Percentiles rank a stretch among this genome's conserved stretches.
These are phyloP conservation scores for Solanum neorickii DNA, from an alignment of 257 asterid genomes.

Conservation along the genomic window DNA sequence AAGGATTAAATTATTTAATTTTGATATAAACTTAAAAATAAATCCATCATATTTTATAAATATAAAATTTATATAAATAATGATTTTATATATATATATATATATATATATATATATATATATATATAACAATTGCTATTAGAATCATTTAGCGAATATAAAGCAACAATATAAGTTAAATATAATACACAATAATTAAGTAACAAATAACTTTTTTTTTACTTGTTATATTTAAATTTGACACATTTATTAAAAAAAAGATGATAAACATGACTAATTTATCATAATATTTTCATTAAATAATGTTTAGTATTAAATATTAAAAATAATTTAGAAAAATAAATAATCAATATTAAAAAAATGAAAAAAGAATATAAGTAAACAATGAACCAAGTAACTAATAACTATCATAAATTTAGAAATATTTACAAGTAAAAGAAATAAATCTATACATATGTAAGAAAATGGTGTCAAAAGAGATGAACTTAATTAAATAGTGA, in stretches of 20 bases:
- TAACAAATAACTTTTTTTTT: too few species aligned
- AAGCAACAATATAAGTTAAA: background rate
- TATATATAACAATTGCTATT: background rate
- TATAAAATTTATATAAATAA: background rate
- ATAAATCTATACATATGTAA: background rate
- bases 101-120: too few species aligned
- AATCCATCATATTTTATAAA: background rate
- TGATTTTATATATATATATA: background rate
- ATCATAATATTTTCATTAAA: too few species aligned
- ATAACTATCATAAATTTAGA: background rate
- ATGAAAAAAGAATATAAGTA: too few species aligned
- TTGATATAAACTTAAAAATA: background rate
- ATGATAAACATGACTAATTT: too few species aligned
- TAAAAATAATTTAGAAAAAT: too few species aligned
- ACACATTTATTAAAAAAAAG: too few species aligned
- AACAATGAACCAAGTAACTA: fast-evolving
- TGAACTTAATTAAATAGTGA: background rate
- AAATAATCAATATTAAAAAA: too few species aligned
- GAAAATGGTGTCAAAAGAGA: background rate
- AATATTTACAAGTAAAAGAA: background rate
- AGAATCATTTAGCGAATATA: background rate
- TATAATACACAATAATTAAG: background rate
- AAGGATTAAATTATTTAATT: background rate
- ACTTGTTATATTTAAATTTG: too few species aligned
- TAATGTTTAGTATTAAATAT: too few species aligned